Percentiles rank a stretch among this genome's conserved stretches.
Evolutionary conservation across 2,329 filamentous ascomycete genomes (phyloP).

Genomic region (Triangularia setosa): DNA sequence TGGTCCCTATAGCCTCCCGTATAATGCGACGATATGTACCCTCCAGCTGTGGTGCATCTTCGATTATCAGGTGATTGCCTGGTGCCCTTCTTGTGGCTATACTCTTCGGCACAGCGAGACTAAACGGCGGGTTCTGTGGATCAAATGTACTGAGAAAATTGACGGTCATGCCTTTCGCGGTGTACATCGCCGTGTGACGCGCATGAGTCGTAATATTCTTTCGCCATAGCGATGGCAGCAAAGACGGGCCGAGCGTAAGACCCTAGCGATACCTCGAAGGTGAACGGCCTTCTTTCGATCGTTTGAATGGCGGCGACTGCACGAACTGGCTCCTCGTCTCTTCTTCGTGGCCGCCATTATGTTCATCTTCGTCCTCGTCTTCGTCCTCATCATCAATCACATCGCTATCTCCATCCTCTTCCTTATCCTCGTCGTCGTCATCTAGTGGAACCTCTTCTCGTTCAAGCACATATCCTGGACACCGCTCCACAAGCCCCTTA

Average conservation of each 20-base stretch:
- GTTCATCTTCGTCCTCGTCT: slow-evolving; percentile 23
- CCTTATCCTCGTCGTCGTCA: slow-evolving; percentile 29
- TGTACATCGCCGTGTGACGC: neutral
- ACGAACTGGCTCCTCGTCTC: neutral
- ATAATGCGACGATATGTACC: neutral
- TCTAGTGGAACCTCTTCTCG: slow-evolving; percentile 28
- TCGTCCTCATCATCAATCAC: slow-evolving; percentile 33
- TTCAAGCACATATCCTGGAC: slow-evolving; percentile 53
- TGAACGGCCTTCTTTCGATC: neutral
- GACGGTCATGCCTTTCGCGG: neutral
- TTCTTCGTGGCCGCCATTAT: neutral
- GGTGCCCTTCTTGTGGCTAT: neutral
- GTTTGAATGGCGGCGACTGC: neutral
- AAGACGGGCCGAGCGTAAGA: neutral
- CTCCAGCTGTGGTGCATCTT: neutral
- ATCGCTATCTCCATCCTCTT: slow-evolving; percentile 33
- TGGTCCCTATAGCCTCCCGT: neutral
- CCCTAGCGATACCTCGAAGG: neutral
- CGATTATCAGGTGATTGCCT: neutral
- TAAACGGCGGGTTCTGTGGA: neutral
- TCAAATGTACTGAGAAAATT: neutral
- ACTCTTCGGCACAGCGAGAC: neutral
- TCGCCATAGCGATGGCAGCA: neutral
- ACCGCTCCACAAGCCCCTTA: slow-evolving; percentile 71
- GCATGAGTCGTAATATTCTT: neutral